Base-by-base conservation (phyloP, 2,329 filamentous ascomycete species). In the Neurospora sp. region DNA sequence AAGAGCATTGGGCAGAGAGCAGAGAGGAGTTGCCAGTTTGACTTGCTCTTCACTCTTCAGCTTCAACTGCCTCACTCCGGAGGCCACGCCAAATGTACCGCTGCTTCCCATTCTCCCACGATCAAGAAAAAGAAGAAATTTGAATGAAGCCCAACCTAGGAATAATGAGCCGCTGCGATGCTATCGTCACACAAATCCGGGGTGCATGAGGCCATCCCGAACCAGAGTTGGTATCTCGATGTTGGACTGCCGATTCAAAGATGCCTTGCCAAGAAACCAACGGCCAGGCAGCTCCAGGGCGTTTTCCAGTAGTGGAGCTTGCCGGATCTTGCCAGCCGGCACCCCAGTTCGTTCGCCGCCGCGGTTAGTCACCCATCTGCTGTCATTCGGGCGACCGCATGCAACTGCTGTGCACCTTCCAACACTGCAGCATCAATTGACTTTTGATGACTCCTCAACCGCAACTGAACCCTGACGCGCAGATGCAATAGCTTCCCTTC, bases 381-480 rank as follows among this genome's bases (percentile, higher is more conserved):
- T 52, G 28, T 33, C 23, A 33, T 62, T 36, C 33, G 15, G 52
- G 52, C 28, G 52, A 62, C 19, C 15, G 41, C 33, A 39, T 39
- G 19, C 15, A 8, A 23, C 17, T 37, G 66, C 36, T 38, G 36
- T 40, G 36, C 39, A 40, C 12, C n/a, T 37, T 62, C 38, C 28
- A 52, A 19, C 33, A 43, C 10, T 11, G 12, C 17, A 17, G 67
- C 67, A 37, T 68, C 4, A n/a, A 28, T 52, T n/a, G 39, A 39
- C 15, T 36, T 41, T 33, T 37, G 69, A 73, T 74, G 72, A 74
- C 72, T 74, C 72, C 17, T 62, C 28, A 5, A 46, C 19, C 19
- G n/a, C 19, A 23, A 52, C 28, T 28, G 28, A 28, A 28, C 19
- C 43, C 19, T 46, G 43, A 52, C 43, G 43, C 43, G 43, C 43